phyloP scores from a whole-genome alignment of 768 basidiomycete genomes.

The Flagelloscypha sp. region DNA sequence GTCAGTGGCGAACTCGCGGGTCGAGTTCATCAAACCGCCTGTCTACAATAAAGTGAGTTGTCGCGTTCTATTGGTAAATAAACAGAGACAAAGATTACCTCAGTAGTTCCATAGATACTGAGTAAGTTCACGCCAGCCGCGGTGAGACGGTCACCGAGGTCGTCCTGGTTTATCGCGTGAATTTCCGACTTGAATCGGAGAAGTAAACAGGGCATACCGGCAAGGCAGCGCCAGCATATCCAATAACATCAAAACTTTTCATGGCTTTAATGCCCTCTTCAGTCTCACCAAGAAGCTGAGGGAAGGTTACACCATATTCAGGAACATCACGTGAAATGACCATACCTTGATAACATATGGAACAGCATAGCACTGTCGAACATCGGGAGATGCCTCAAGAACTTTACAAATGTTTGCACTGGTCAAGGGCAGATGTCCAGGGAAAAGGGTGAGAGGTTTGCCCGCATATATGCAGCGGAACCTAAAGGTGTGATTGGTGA shows the following conservation, averaged over 20 bases:
- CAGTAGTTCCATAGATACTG: conserved; percentile 40
- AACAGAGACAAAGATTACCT: conserved; percentile 14
- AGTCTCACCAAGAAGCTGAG: conserved; percentile 37
- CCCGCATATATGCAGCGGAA: conserved; percentile 36
- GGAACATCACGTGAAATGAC: not conserved
- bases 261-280: conserved; percentile 35
- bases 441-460: conserved; percentile 36
- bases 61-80: not conserved
- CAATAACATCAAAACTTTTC: conserved; percentile 37
- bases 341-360: conserved; percentile 28
- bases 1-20: conserved; percentile 38
- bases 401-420: conserved; percentile 32
- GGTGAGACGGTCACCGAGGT: conserved; percentile 43
- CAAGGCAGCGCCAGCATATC: conserved; percentile 43
- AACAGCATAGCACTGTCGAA: conserved; percentile 26
- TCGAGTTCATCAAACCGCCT: conserved; percentile 37
- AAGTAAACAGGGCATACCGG: conserved; percentile 19
- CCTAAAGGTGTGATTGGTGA: conserved; percentile 20
- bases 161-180: conserved; percentile 19
- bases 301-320: not conserved
- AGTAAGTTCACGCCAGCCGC: conserved; percentile 41
- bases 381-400: conserved; percentile 24
- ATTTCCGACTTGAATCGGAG: not conserved
- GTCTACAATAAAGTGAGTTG: conserved; percentile 17
- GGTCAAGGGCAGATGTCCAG: conserved; percentile 38